These are phyloP conservation scores for Citrus hindsii DNA, from an alignment of 345 rosid species.

Conservation along the genomic window DNA sequence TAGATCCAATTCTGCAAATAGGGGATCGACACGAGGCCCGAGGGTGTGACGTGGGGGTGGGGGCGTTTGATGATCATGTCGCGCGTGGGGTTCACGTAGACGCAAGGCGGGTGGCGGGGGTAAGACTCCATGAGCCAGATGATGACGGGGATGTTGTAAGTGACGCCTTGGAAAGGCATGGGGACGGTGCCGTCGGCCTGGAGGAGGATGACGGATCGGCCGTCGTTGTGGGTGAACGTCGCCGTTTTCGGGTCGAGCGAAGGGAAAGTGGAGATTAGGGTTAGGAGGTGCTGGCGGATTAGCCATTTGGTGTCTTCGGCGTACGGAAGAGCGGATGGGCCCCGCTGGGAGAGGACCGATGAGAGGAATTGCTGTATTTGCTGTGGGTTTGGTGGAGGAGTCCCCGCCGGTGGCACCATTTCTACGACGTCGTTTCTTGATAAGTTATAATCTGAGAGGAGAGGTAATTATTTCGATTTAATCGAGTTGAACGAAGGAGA, in stretches of 20 bases:
- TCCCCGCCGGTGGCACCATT: constrained; percentile 36
- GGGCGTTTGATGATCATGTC: constrained; percentile 94
- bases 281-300: constrained; percentile 85
- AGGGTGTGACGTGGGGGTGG: constrained; percentile 76
- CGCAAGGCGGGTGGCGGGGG: constrained; percentile 77
- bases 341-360: constrained; percentile 79
- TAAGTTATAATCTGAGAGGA: too few species aligned
- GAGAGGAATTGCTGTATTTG: constrained; percentile 72
- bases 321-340: constrained; percentile 78
- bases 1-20: constrained; percentile 83
- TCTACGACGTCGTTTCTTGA: not conserved
- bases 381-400: constrained; percentile 45
- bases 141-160: constrained; percentile 87
- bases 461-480: too few species aligned
- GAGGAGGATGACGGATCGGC: constrained; percentile 82
- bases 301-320: constrained; percentile 76
- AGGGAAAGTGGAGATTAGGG: constrained; percentile 48
- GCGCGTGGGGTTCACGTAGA: constrained; percentile 90
- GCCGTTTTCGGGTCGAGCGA: constrained; percentile 87
- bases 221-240: constrained; percentile 93
- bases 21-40: constrained; percentile 74
- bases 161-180: constrained; percentile 72
- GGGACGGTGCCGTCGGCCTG: constrained; percentile 92
- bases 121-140: constrained; percentile 92
- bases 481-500: too few species aligned